Percentiles rank a stretch among this genome's conserved stretches.
phyloP scores from a whole-genome alignment of 495 filamentous ascomycete species.

The Rostrohypoxylon terebratum region DNA sequence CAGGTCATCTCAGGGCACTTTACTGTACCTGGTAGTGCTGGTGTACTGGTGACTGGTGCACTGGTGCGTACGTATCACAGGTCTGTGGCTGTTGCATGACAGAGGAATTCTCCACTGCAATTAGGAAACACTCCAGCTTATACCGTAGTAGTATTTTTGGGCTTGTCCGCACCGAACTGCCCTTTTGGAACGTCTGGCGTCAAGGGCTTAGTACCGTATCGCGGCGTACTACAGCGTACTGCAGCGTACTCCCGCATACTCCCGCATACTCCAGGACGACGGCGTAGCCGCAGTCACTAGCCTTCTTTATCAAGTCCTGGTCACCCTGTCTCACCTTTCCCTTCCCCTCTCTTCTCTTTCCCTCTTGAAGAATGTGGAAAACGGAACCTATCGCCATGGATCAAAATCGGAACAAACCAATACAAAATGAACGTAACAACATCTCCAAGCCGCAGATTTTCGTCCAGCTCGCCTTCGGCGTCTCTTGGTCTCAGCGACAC shows the following conservation, averaged over 20 bases:
- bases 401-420: constrained; percentile 41
- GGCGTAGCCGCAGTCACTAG: constrained; percentile 24
- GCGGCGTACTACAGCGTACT: constrained; percentile 14
- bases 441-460: constrained; percentile 57
- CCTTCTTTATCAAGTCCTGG: constrained; percentile 32
- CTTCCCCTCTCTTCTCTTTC: constrained; percentile 8
- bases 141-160: constrained; percentile 29
- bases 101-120: constrained; percentile 35
- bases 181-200: constrained; percentile 41
- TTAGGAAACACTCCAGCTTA: constrained; percentile 19
- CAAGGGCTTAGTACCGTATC: constrained; percentile 34
- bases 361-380: constrained; percentile 36
- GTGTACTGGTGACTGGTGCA: constrained; percentile 4
- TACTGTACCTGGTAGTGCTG: too few relatives aligned
- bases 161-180: constrained; percentile 36
- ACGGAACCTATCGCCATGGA: constrained; percentile 49
- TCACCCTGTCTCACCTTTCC: constrained; percentile 18
- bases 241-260: constrained; percentile 16
- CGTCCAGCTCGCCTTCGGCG: constrained; percentile 59
- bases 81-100: constrained; percentile 23
- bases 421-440: constrained; percentile 39
- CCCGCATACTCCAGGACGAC: constrained; percentile 24
- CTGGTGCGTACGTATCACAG: background rate
- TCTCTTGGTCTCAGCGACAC: constrained; percentile 57
- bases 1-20: constrained; percentile 31